Percentiles rank a stretch among this genome's conserved stretches.
These are phyloP conservation scores for Xylaria longipes DNA, from an alignment of 495 filamentous ascomycete species.

Conservation along the genomic window DNA sequence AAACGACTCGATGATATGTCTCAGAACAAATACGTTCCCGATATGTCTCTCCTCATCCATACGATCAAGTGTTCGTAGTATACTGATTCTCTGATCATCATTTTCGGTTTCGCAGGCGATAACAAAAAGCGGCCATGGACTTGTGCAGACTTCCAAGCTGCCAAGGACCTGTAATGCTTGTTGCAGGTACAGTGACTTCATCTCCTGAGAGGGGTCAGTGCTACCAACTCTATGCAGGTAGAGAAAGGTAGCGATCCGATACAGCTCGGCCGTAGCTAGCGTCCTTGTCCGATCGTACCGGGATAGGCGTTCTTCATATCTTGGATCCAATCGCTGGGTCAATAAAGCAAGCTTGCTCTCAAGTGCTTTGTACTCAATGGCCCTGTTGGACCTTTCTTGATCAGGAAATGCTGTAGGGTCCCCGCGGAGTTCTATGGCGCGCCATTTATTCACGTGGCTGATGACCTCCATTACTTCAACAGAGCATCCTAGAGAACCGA, in stretches of 20 bases:
- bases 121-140: slow-evolving; percentile 46
- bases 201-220: slow-evolving; percentile 32
- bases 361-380: slow-evolving; percentile 33
- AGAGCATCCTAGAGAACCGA: slow-evolving; percentile 46
- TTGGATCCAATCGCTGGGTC: slow-evolving; percentile 35
- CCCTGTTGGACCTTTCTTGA: slow-evolving; percentile 30
- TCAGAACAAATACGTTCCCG: slow-evolving; percentile 45
- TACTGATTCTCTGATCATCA: slow-evolving; percentile 42
- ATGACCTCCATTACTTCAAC: slow-evolving; percentile 45
- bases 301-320: slow-evolving; percentile 28
- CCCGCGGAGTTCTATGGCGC: slow-evolving; percentile 35
- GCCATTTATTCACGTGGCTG: slow-evolving; percentile 38
- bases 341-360: slow-evolving; percentile 34
- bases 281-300: slow-evolving; percentile 34
- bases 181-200: slow-evolving; percentile 37
- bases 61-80: slow-evolving; percentile 39
- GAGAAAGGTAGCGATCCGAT: slow-evolving; percentile 41
- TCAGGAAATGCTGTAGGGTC: slow-evolving; percentile 20
- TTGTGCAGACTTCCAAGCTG: slow-evolving; percentile 41
- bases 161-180: slow-evolving; percentile 34
- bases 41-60: slow-evolving; percentile 44
- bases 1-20: slow-evolving; percentile 44
- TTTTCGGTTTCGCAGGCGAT: slow-evolving; percentile 45
- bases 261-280: slow-evolving; percentile 42
- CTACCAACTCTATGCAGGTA: slow-evolving; percentile 41